A percentile compares a stretch with the other conserved stretches of the same genome.
Evolutionary conservation across 2,329 filamentous ascomycete species (phyloP).

Genomic region (Aspergillus pseudonomiae): DNA sequence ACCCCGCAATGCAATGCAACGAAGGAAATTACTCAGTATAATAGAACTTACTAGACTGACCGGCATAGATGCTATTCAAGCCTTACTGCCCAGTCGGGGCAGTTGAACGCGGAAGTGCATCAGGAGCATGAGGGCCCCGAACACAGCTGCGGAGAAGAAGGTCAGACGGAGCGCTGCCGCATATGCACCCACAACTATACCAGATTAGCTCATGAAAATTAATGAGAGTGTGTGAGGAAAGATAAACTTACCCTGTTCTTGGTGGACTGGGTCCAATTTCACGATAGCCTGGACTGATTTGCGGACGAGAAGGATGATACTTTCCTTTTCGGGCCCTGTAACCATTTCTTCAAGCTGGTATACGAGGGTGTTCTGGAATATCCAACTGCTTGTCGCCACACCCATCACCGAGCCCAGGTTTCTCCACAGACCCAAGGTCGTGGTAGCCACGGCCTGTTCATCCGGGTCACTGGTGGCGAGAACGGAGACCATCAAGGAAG

Average conservation of each 20-base stretch:
- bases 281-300: constrained; percentile 54
- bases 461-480: constrained; percentile 62
- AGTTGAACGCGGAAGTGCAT: constrained; percentile 37
- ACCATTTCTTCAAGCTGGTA: constrained; percentile 63
- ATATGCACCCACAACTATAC: constrained; percentile 41
- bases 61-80: constrained; percentile 11
- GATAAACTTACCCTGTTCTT: constrained; percentile 48
- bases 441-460: constrained; percentile 70
- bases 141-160: constrained; percentile 42
- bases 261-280: constrained; percentile 49
- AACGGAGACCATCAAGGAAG: constrained; percentile 65
- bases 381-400: constrained; percentile 70
- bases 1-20: background rate
- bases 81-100: constrained; percentile 34
- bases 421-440: constrained; percentile 72
- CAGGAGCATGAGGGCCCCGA: constrained; percentile 37
- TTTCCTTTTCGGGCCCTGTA: constrained; percentile 59
- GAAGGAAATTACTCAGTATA: background rate
- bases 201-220: constrained; percentile 19
- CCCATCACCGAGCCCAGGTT: constrained; percentile 73
- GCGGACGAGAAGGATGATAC: constrained; percentile 54
- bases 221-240: background rate
- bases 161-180: constrained; percentile 40
- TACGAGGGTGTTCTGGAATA: constrained; percentile 71
- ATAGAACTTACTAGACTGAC: background rate